phyloP scores from a whole-genome alignment of 2,329 filamentous ascomycete genomes.

The Fusarium piperis region DNA sequence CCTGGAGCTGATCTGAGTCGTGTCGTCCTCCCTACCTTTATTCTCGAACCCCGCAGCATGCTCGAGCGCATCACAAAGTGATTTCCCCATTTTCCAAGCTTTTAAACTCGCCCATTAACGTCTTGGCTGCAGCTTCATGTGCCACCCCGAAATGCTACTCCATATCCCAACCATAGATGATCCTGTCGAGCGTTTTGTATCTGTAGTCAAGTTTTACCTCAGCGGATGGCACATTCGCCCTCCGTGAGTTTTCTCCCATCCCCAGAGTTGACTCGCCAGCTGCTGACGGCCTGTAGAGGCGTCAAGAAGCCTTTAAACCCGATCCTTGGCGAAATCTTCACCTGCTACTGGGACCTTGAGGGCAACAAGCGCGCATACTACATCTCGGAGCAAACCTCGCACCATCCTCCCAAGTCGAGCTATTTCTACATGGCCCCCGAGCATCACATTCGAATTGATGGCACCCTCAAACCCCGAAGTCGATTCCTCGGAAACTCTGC shows the following conservation, averaged over 20 bases:
- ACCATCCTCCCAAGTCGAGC: slow-evolving; percentile 97
- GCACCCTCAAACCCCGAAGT: slow-evolving; percentile 92
- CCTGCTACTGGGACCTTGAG: slow-evolving; percentile 93
- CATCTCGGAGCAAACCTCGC: slow-evolving; percentile 96
- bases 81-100: slow-evolving; percentile 1
- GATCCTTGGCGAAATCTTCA: slow-evolving; percentile 93
- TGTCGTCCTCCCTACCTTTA: slow-evolving; percentile 96
- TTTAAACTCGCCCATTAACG: slow-evolving; percentile 14
- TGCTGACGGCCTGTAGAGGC: slow-evolving; percentile 65
- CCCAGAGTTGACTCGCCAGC: slow-evolving; percentile 3
- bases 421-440: slow-evolving; percentile 99
- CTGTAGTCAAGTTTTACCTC: slow-evolving; percentile 97
- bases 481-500: slow-evolving; percentile 97
- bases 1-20: slow-evolving; percentile 95
- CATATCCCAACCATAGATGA: slow-evolving; percentile 89
- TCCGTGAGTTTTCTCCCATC: slow-evolving; percentile 68
- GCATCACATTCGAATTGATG: slow-evolving; percentile 93
- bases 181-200: slow-evolving; percentile 87
- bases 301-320: slow-evolving; percentile 99
- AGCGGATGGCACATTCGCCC: slow-evolving; percentile 99
- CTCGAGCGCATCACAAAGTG: slow-evolving; percentile 98
- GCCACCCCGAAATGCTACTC: slow-evolving; percentile 94
- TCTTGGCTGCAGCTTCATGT: slow-evolving; percentile 83
- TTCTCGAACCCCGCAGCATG: slow-evolving; percentile 97
- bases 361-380: slow-evolving; percentile 91